Evolutionary conservation across 192 early-diverging fungal species (phyloP).

Genomic region (Coemansia sp.): DNA sequence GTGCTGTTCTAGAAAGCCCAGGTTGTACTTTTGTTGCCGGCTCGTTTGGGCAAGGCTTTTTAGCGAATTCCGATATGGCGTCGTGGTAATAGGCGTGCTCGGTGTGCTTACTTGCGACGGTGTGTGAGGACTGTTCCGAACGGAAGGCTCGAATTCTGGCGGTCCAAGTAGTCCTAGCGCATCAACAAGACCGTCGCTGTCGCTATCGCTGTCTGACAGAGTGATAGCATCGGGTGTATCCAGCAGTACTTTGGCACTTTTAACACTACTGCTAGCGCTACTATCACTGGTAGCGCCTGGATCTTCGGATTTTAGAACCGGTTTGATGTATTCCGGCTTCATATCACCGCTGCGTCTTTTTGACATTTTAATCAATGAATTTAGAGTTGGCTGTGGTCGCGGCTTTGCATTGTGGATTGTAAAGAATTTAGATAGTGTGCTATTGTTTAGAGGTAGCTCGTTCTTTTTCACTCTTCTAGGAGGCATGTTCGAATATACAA

Average conservation of each 20-base stretch:
- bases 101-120: neutral
- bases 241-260: neutral
- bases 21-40: constrained; percentile 23
- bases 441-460: constrained; percentile 10
- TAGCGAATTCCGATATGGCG: constrained; percentile 32
- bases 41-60: constrained; percentile 37
- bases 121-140: neutral
- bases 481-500: constrained; percentile 1
- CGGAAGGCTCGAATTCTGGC: neutral
- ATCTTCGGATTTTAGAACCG: neutral
- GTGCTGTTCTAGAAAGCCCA: constrained; percentile 31
- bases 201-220: constrained; percentile 25
- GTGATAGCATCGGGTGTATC: neutral
- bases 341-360: neutral
- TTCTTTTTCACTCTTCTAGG: constrained; percentile 3
- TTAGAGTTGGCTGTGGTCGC: constrained; percentile 8
- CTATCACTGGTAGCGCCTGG: neutral
- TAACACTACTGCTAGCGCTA: constrained; percentile 6
- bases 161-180: constrained; percentile 24
- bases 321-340: constrained; percentile 3
- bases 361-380: neutral
- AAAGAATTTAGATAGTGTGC: constrained; percentile 20
- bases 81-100: neutral
- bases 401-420: constrained; percentile 16
- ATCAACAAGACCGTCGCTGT: constrained; percentile 31